Evolutionary conservation across 2,329 filamentous ascomycete genomes (phyloP).

Genomic region (Aspergillus proliferans): DNA sequence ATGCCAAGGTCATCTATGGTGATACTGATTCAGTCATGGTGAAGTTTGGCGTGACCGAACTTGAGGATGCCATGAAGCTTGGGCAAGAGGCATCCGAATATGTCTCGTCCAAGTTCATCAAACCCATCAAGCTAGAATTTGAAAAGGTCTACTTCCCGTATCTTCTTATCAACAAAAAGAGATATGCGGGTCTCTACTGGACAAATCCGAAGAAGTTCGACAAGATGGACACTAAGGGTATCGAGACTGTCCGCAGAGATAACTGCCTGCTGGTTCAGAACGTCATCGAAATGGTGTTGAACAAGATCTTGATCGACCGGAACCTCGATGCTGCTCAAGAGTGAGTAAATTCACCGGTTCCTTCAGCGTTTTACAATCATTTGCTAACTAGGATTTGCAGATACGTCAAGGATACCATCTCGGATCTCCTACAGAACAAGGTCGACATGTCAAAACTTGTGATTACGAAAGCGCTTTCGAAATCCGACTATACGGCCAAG

Average conservation of each 20-base stretch:
- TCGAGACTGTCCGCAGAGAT: slow-evolving; percentile 94
- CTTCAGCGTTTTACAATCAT: background rate
- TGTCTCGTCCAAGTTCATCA: slow-evolving; percentile 87
- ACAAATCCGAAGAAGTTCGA: slow-evolving; percentile 90
- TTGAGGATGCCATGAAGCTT: slow-evolving; percentile 85
- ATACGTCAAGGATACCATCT: slow-evolving; percentile 94
- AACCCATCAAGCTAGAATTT: slow-evolving; percentile 97
- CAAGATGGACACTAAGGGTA: slow-evolving; percentile 99
- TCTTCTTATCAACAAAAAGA: slow-evolving; percentile 98
- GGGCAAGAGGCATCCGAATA: slow-evolving; percentile 86
- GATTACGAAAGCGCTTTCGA: slow-evolving; percentile 94
- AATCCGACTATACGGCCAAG: slow-evolving; percentile 81
- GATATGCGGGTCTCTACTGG: slow-evolving; percentile 97
- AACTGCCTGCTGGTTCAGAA: slow-evolving; percentile 94
- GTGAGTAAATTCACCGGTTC: slow-evolving; percentile 50
- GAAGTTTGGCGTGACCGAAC: slow-evolving; percentile 86
- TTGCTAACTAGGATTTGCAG: slow-evolving; percentile 47
- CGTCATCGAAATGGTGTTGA: slow-evolving; percentile 91
- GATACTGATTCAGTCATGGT: slow-evolving; percentile 99
- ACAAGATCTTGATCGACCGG: slow-evolving; percentile 91
- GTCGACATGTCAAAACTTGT: slow-evolving; percentile 98
- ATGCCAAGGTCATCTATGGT: slow-evolving; percentile 96
- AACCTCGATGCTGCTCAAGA: slow-evolving; percentile 87
- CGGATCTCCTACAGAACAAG: slow-evolving; percentile 92
- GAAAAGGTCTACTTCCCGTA: slow-evolving; percentile 99